phyloP scores from a whole-genome alignment of 2,329 filamentous ascomycete genomes.

The Fusarium humuli region DNA sequence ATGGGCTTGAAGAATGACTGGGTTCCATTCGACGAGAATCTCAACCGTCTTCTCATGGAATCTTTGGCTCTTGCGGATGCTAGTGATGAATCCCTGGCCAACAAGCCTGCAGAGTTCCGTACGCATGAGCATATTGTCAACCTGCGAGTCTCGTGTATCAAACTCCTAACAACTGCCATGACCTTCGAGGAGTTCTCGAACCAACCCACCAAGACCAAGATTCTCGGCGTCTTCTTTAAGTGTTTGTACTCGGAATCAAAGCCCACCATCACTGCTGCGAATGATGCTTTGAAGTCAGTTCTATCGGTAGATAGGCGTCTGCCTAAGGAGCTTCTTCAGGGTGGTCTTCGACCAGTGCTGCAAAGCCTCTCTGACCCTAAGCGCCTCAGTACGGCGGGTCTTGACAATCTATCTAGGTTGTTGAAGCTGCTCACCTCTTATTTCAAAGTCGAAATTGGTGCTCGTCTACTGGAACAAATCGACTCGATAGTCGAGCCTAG shows the following conservation, averaged over 20 bases:
- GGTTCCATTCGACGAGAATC: slow-evolving; percentile 89
- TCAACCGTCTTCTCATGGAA: slow-evolving; percentile 92
- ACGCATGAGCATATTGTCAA: slow-evolving; percentile 96
- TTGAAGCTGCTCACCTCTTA: slow-evolving; percentile 95
- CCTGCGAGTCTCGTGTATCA: slow-evolving; percentile 91
- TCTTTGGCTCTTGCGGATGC: slow-evolving; percentile 94
- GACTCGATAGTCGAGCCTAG: slow-evolving; percentile 86
- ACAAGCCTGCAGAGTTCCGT: slow-evolving; percentile 93
- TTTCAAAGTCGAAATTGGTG: slow-evolving; percentile 98
- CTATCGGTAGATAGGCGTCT: slow-evolving; percentile 90
- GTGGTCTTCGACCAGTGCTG: slow-evolving; percentile 92
- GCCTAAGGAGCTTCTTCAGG: slow-evolving; percentile 94
- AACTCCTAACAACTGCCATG: slow-evolving; percentile 92
- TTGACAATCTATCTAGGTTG: slow-evolving; percentile 91
- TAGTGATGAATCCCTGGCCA: slow-evolving; percentile 89
- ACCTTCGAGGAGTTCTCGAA: slow-evolving; percentile 91
- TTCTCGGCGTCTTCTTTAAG: slow-evolving; percentile 98
- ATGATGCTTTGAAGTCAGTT: slow-evolving; percentile 88
- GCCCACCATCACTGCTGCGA: slow-evolving; percentile 92
- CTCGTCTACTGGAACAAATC: slow-evolving; percentile 92
- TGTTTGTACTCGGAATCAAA: slow-evolving; percentile 93
- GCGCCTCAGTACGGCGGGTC: slow-evolving; percentile 85
- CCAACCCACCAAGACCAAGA: slow-evolving; percentile 72
- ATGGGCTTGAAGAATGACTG: slow-evolving; percentile 90
- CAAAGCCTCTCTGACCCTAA: slow-evolving; percentile 96